phyloP scores from a whole-genome alignment of 106 monocot genomes.

The Platanthera zijinensis region DNA sequence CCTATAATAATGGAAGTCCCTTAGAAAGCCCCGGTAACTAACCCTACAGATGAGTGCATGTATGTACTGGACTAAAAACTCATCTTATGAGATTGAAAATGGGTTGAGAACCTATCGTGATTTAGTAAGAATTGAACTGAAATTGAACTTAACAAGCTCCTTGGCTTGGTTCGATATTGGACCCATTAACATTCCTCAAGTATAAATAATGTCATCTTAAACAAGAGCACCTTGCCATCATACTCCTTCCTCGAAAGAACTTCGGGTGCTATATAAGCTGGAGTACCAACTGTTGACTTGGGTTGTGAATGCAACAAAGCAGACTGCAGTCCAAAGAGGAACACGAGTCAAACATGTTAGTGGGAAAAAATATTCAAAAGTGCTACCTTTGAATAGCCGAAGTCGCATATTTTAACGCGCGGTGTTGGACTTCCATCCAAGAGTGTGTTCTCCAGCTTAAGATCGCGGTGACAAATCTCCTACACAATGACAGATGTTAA shows the following conservation, averaged over 20 bases:
- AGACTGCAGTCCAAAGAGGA: conserved; percentile 35
- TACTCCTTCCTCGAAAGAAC: conserved; percentile 73
- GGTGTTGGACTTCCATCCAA: conserved; percentile 80
- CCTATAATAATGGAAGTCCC: no score
- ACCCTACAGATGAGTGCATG: no score
- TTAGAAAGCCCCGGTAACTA: no score
- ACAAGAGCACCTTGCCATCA: conserved; percentile 65
- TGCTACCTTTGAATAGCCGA: conserved; percentile 88
- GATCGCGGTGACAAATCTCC: conserved; percentile 92
- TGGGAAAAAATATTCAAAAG: neutral
- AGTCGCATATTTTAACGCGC: conserved; percentile 80
- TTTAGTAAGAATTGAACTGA: no score
- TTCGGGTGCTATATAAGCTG: conserved; percentile 90
- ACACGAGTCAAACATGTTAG: neutral
- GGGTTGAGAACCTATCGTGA: no score
- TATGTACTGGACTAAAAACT: no score
- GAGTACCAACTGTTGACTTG: conserved; percentile 94
- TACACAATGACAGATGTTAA: conserved; percentile 13
- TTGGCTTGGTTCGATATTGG: no score
- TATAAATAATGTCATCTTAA: neutral
- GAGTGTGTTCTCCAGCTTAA: conserved; percentile 89
- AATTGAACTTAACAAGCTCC: no score
- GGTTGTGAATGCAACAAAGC: conserved; percentile 82
- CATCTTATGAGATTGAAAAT: no score
- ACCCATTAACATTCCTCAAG: no score